Conservation (phyloP, 1,284 basidiomycete genomes). For the Sporisorium reilianum region DNA sequence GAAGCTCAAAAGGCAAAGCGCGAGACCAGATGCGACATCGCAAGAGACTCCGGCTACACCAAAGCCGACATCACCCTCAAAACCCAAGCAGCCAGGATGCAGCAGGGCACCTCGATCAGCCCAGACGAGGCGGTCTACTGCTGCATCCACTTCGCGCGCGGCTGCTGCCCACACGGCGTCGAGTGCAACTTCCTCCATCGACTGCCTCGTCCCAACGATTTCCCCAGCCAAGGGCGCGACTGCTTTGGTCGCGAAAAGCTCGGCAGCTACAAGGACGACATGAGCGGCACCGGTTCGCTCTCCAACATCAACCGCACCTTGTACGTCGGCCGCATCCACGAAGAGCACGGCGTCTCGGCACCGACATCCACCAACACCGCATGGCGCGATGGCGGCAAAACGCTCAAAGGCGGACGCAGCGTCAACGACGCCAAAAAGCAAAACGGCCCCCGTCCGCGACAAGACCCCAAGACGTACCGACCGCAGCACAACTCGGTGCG, state of each 20-base stretch:
- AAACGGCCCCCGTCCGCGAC: slow-evolving; percentile 19
- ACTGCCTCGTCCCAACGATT: slow-evolving; percentile 75
- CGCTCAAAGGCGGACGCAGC: slow-evolving; percentile 54
- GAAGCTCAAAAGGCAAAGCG: slow-evolving; percentile 82
- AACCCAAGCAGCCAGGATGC: slow-evolving; percentile 30
- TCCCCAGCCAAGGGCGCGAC: slow-evolving; percentile 92
- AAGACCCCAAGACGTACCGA: slow-evolving; percentile 44
- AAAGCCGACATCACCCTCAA: slow-evolving; percentile 55
- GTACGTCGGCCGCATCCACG: slow-evolving; percentile 86
- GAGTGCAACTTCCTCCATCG: slow-evolving; percentile 95
- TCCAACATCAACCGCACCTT: slow-evolving; percentile 92
- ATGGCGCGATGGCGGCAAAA: slow-evolving; percentile 58
- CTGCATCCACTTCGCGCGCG: slow-evolving; percentile 94
- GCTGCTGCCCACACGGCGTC: slow-evolving; percentile 94
- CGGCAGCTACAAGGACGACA: slow-evolving; percentile 96
- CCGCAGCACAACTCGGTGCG: slow-evolving; percentile 51
- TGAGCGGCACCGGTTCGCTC: slow-evolving; percentile 98
- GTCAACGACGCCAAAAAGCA: slow-evolving; percentile 34
- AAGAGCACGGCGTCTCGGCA: slow-evolving; percentile 56
- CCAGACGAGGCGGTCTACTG: slow-evolving; percentile 82
- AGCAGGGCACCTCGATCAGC: slow-evolving; percentile 20
- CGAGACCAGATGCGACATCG: slow-evolving; percentile 88
- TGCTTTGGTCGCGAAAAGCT: slow-evolving; percentile 98
- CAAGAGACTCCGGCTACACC: slow-evolving; percentile 89
- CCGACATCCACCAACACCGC: slow-evolving; percentile 42